Percentiles rank a stretch among this genome's conserved stretches.
Evolutionary conservation across 1,139 yeast species (phyloP).

Genomic region (Blastobotrys apis): DNA sequence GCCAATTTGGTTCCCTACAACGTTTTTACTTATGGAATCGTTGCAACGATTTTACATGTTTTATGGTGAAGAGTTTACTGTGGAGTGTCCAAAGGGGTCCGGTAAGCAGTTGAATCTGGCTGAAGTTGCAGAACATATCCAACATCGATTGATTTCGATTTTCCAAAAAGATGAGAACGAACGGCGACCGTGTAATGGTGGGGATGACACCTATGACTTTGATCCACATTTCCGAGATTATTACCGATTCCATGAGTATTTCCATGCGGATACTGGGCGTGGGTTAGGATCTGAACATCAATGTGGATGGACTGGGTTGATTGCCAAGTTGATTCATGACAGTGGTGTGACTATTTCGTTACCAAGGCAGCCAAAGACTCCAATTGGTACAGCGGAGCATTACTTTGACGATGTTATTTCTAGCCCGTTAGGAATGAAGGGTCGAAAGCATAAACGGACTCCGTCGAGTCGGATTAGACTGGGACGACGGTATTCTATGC

Average conservation of each 20-base stretch:
- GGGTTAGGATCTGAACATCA: slow-evolving; percentile 96
- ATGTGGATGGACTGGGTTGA: slow-evolving; percentile 95
- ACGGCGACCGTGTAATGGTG: slow-evolving; percentile 78
- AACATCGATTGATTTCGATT: slow-evolving; percentile 77
- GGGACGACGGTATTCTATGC: slow-evolving; percentile 21
- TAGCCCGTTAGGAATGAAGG: slow-evolving; percentile 18
- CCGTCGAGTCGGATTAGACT: slow-evolving; percentile 19
- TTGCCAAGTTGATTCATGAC: slow-evolving; percentile 91
- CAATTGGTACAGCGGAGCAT: slow-evolving; percentile 37
- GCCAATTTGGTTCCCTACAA: slow-evolving; percentile 98
- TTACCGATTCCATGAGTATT: slow-evolving; percentile 81
- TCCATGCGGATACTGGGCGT: slow-evolving; percentile 93
- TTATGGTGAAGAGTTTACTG: slow-evolving; percentile 81
- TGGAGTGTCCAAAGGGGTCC: slow-evolving; percentile 88
- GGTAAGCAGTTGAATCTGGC: slow-evolving; percentile 81
- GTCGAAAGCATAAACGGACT: slow-evolving; percentile 23
- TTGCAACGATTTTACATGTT: slow-evolving; percentile 84
- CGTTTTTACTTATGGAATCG: slow-evolving; percentile 82
- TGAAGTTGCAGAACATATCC: slow-evolving; percentile 87
- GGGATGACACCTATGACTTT: slow-evolving; percentile 48
- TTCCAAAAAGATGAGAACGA: slow-evolving; percentile 64
- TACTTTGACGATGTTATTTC: slow-evolving; percentile 37
- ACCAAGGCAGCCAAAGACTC: slow-evolving; percentile 33
- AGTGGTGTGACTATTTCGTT: slow-evolving; percentile 57
- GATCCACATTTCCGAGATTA: slow-evolving; percentile 76